phyloP scores from a whole-genome alignment of 495 filamentous ascomycete genomes.

The Xylaria bambusicola region DNA sequence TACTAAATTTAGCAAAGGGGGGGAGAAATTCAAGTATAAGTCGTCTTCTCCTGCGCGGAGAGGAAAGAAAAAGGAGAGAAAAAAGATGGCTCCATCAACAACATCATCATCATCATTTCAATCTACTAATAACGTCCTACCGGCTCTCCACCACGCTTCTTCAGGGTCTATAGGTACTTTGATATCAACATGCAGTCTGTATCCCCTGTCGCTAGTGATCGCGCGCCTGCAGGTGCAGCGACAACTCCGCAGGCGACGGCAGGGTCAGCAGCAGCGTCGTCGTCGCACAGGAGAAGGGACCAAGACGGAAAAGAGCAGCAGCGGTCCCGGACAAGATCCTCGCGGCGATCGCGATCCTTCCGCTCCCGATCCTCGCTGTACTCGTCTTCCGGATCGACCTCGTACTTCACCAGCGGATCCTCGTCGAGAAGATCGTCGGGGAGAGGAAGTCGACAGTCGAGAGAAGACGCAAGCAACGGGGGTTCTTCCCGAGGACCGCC shows the following conservation, averaged over 20 bases:
- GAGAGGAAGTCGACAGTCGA: constrained; percentile 16
- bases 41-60: background rate
- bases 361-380: background rate
- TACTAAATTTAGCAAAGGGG: too few relatives aligned
- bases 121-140: constrained; percentile 54
- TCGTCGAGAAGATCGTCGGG: background rate
- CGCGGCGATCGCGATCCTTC: background rate
- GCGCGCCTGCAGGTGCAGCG: constrained; percentile 83
- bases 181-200: constrained; percentile 75
- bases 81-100: background rate
- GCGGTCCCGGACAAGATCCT: background rate
- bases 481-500: too few relatives aligned
- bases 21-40: constrained; percentile 1
- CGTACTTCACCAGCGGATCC: constrained; percentile 7
- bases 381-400: constrained; percentile 9
- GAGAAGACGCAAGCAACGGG: constrained; percentile 1
- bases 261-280: constrained; percentile 19
- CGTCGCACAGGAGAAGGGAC: background rate
- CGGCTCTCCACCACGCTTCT: constrained; percentile 83
- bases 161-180: constrained; percentile 79
- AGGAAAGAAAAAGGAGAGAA: background rate
- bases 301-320: too few relatives aligned
- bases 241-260: constrained; percentile 50
- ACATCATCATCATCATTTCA: background rate
- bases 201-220: constrained; percentile 84